These are phyloP conservation scores for Colletotrichum australisinense DNA, from an alignment of 2,329 filamentous ascomycete genomes.

Conservation along the genomic window DNA sequence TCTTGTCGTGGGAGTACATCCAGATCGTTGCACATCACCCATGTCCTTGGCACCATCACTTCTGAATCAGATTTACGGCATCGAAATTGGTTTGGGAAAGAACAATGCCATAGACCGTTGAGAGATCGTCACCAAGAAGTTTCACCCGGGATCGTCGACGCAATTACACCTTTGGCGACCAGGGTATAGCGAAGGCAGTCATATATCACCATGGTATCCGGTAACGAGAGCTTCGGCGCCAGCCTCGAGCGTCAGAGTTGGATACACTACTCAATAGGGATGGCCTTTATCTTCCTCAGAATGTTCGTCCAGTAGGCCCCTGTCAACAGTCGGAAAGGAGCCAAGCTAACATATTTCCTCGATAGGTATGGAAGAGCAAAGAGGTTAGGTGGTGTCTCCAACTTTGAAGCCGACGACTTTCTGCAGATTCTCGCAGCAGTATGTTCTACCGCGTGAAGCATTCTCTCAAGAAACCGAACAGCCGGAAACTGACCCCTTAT, in stretches of 20 bases:
- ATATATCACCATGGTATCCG: neutral
- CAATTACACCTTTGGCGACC: no score
- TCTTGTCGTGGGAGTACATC: no score
- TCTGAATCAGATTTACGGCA: no score
- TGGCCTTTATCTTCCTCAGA: conserved; percentile 10
- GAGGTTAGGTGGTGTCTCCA: neutral
- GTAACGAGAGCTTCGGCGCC: neutral
- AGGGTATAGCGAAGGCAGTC: neutral
- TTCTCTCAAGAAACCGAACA: no score
- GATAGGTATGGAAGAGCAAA: conserved; percentile 25
- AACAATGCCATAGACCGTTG: no score
- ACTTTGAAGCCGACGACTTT: conserved; percentile 25
- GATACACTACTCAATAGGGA: conserved; percentile 17
- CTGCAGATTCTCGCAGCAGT: conserved; percentile 31
- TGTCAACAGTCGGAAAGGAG: neutral
- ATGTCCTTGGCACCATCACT: no score
- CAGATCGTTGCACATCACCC: no score
- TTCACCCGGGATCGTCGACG: no score
- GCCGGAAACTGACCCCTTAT: neutral
- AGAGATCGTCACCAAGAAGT: no score
- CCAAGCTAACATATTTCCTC: neutral
- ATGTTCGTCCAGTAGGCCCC: neutral
- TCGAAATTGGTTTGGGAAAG: no score
- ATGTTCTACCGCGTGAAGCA: neutral
- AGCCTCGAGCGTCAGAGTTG: conserved; percentile 20